phyloP scores from a whole-genome alignment of 75 land plant genomes.

The Selaginella tamariscina region DNA sequence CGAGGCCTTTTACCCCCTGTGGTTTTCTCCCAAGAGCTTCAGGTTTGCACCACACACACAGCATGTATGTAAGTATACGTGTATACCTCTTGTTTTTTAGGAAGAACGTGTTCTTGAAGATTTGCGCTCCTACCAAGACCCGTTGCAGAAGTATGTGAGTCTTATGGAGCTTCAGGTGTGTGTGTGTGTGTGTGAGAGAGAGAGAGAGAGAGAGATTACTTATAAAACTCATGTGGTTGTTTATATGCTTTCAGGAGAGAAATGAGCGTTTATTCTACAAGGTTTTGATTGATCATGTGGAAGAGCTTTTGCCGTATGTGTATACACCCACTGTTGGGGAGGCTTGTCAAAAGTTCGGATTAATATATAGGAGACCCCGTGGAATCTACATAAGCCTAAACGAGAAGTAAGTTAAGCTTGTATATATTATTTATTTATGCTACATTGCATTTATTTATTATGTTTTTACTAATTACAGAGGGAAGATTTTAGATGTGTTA shows the following conservation, averaged over 20 bases:
- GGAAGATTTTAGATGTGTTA: constrained; percentile 59
- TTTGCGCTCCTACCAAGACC: not conserved
- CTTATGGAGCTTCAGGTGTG: constrained; percentile 2
- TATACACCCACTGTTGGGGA: constrained; percentile 94
- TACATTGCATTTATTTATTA: constrained; percentile 12
- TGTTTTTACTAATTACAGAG: constrained; percentile 30
- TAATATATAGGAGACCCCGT: constrained; percentile 58
- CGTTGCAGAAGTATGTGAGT: not conserved
- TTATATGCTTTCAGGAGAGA: constrained; percentile 42
- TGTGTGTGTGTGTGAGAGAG: not conserved
- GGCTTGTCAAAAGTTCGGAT: constrained; percentile 80
- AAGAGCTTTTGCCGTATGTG: constrained; percentile 76
- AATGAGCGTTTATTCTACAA: constrained; percentile 86
- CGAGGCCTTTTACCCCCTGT: constrained; percentile 81
- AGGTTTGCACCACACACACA: too few relatives aligned
- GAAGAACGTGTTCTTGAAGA: constrained; percentile 3
- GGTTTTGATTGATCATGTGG: constrained; percentile 71
- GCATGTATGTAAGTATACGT: too few relatives aligned
- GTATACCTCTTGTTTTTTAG: not conserved
- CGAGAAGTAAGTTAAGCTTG: constrained; percentile 42
- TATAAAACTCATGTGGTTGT: not conserved
- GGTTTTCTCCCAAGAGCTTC: constrained; percentile 58
- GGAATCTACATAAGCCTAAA: constrained; percentile 83
- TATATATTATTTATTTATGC: not conserved
- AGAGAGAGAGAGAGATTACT: too few relatives aligned